Base-by-base conservation (phyloP, 176 grass and related monocot genomes). In the Thalia dealbata region DNA sequence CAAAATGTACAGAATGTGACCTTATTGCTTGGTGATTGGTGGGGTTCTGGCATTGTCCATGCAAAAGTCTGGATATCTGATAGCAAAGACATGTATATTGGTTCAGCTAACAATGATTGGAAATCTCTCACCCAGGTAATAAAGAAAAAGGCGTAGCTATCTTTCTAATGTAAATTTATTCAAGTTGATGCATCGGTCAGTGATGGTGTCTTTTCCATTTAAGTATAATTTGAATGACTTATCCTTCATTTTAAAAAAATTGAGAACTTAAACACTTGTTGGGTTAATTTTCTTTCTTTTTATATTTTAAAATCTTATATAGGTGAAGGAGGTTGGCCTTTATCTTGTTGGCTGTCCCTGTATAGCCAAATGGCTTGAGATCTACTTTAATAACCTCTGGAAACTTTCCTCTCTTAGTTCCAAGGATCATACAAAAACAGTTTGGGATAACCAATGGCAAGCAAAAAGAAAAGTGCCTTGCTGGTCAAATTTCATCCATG, bases 1-100 rank as follows among this genome's bases (percentile, higher is more conserved):
- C 85, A 84, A 58, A 92, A 97, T 84, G 89, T 97, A 65, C 73
- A 97, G 69, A 92, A 97, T 61, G 79, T 76, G 48, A 97, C 93
- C n/a, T 67, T 97, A 78, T 69, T 90, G 75, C 86, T 92, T 77
- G 80, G 69, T 25, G 75, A 97, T 73, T 97, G 89, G 86, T 92
- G 89, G 87, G 89, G 89, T 69, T 92, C 87, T 69, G 93, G 93
- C 9, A 74, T 97, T 77, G 50, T 92, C 54, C 93, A 92, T 83
- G 82, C 89, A 60, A 97, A 97, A 88, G 87, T 97, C 22, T 90
- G 93, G 93, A 92, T 97, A 90, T 90, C 87, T 4, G 93, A 97
- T 73, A 81, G 83, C 52, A 86, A 88, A 22, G 87, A 92, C 73
- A 69, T 97, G 69, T 96, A 97, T 67, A 83, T 97, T 23, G 93